phyloP scores from a whole-genome alignment of 2,329 filamentous ascomycete genomes.

The Aspergillus ochraceoroseus region DNA sequence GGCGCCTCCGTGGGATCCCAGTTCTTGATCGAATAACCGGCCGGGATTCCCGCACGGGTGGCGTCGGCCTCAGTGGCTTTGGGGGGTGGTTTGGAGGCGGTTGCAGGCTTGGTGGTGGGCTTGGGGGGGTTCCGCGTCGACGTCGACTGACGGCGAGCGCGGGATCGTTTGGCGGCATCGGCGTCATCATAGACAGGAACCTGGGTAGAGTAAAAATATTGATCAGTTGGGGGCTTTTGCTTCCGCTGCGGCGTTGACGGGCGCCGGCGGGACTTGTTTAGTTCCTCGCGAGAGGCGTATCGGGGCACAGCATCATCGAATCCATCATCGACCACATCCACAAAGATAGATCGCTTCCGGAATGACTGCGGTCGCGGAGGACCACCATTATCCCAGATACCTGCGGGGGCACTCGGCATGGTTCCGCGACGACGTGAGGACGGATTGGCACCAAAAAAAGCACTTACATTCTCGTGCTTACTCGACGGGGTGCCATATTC shows the following conservation, averaged over 20 bases:
- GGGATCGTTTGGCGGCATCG: conserved; percentile 46
- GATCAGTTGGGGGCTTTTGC: conserved; percentile 46
- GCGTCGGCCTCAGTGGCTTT: conserved; percentile 63
- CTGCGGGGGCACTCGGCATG: conserved; percentile 40
- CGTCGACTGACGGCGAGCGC: conserved; percentile 52
- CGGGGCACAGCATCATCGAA: conserved; percentile 46
- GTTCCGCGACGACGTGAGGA: conserved; percentile 45
- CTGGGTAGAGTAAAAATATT: conserved; percentile 51
- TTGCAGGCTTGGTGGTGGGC: conserved; percentile 39
- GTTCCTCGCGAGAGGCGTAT: conserved; percentile 44
- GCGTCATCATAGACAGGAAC: conserved; percentile 54
- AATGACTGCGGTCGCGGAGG: conserved; percentile 32
- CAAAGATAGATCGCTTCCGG: conserved; percentile 52
- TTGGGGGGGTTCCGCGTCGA: conserved; percentile 45
- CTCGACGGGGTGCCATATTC: conserved; percentile 51
- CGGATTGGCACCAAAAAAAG: conserved; percentile 45
- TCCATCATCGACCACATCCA: conserved; percentile 54
- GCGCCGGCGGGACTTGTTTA: conserved; percentile 30
- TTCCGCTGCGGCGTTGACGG: conserved; percentile 39
- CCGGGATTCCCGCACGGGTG: conserved; percentile 64
- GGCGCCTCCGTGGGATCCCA: conserved; percentile 95
- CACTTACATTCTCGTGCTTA: conserved; percentile 64
- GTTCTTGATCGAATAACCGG: conserved; percentile 93
- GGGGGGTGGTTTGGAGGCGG: conserved; percentile 38
- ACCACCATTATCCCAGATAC: conserved; percentile 17